phyloP scores from a whole-genome alignment of 2,329 filamentous ascomycete genomes.

The Sporothrix pseudoabietina region DNA sequence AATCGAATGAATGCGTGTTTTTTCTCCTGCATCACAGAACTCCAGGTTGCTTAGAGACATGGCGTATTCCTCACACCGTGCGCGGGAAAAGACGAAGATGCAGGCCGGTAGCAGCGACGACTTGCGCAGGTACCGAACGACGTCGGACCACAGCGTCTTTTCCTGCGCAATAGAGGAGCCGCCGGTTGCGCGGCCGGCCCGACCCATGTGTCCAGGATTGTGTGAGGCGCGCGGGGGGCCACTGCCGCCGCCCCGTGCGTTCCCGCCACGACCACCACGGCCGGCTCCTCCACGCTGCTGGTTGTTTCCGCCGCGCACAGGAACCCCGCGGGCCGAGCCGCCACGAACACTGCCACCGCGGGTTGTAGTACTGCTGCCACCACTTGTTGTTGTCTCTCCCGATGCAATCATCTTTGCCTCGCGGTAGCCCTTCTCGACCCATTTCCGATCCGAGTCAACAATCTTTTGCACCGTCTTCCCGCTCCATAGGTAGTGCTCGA shows the following conservation, averaged over 20 bases:
- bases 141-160: constrained; percentile 93
- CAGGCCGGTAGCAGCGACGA: constrained; percentile 85
- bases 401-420: constrained; percentile 52
- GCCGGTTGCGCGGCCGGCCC: constrained; percentile 80
- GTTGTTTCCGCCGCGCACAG: constrained; percentile 26
- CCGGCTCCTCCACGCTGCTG: constrained; percentile 50
- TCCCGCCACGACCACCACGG: constrained; percentile 56
- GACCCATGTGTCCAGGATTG: constrained; percentile 80
- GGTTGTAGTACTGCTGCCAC: constrained; percentile 31
- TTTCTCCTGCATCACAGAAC: constrained; percentile 89
- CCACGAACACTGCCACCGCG: constrained; percentile 36
- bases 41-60: constrained; percentile 94
- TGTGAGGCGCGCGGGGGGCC: constrained; percentile 63
- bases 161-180: constrained; percentile 90
- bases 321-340: constrained; percentile 46
- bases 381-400: constrained; percentile 50
- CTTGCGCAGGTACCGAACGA: constrained; percentile 89
- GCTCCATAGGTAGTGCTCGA: constrained; percentile 97
- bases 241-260: constrained; percentile 52
- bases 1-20: constrained; percentile 96
- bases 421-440: constrained; percentile 92
- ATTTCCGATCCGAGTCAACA: constrained; percentile 88
- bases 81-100: constrained; percentile 99
- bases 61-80: constrained; percentile 94
- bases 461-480: constrained; percentile 92